Base-by-base conservation (phyloP, 176 grass and related monocot species). In the Oryza australiensis region DNA sequence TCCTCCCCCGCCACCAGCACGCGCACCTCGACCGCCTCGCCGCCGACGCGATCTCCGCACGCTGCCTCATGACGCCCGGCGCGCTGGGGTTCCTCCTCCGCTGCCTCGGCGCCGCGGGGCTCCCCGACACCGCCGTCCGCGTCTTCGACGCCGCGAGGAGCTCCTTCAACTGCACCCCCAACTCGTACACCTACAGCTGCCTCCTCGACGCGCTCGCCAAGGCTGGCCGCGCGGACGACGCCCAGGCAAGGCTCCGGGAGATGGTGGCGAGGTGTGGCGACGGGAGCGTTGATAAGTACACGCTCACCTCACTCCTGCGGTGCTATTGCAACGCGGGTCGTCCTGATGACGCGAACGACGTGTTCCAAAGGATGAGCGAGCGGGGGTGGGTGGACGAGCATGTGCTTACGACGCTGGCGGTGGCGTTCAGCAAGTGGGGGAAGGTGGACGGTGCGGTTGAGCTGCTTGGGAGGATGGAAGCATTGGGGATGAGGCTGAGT, bases 171-270 rank as follows among this genome's bases (percentile, higher is more conserved):
- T 95, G 85, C 78, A 45, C 84, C 13, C 95, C 92, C 13, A 95
- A 98, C 72, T 73, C 87, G 8, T 98, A 98, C 89, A 67, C 90
- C 26, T 93, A 95, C 84, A 98, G 90, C 29, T 98, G 95, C 78
- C 86, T 95, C 70, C 82, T 98, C 3, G 87, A 91, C 7, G 88
- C 70, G 5, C 80, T 98, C 37, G 85, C 85, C 66, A 98, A 91
- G 81, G 78, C 90, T 0, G 85, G 87, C 7, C 87, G 34, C 0
- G 59, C 68, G 0, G 93, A 95, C 9, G 63, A 74, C 2, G 60
- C 76, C 6, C 90, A 98, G 82, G 64, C 66, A 30, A 93, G 88
- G 77, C 80, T 95, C 62, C 65, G 7, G 42, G 90, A 95, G 80
- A 98, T 98, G 90, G 59, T 86, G 60, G 80, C 11, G 16, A 23